These are phyloP conservation scores for Neonothopanus nambi DNA, from an alignment of 1,284 basidiomycete species.

Conservation along the genomic window DNA sequence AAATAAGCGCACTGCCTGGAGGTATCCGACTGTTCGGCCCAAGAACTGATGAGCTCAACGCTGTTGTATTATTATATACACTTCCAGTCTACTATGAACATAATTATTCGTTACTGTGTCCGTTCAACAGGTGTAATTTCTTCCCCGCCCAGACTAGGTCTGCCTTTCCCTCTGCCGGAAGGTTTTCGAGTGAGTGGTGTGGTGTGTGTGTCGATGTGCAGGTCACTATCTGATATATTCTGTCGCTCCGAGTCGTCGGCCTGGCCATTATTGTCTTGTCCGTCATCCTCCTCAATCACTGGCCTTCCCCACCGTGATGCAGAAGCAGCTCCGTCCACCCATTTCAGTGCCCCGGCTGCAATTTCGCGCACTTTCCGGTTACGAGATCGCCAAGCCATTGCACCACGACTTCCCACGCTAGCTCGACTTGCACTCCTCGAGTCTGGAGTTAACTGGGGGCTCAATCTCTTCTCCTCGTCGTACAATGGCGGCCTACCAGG, in stretches of 20 bases:
- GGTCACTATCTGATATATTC: constrained; percentile 30
- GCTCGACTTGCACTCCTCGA: constrained; percentile 38
- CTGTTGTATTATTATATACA: background rate
- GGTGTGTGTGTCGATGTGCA: constrained; percentile 38
- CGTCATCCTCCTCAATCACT: constrained; percentile 39
- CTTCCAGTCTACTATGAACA: background rate
- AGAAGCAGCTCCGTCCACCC: constrained; percentile 65
- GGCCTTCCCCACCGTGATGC: constrained; percentile 45
- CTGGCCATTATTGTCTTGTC: constrained; percentile 24
- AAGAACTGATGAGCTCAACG: background rate
- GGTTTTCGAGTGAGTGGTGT: constrained; percentile 69
- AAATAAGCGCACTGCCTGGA: constrained; percentile 5
- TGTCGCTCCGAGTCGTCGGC: constrained; percentile 39
- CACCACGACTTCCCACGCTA: constrained; percentile 38
- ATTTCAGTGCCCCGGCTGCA: constrained; percentile 57
- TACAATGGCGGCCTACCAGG: constrained; percentile 46
- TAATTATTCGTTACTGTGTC: background rate
- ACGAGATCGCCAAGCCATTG: constrained; percentile 57
- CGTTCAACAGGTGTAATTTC: constrained; percentile 39
- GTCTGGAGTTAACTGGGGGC: constrained; percentile 31
- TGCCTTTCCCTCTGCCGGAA: constrained; percentile 56
- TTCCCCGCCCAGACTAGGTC: constrained; percentile 45
- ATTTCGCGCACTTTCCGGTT: constrained; percentile 62
- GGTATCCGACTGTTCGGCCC: too few species aligned
- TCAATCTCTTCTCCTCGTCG: constrained; percentile 34